These are phyloP conservation scores for Boletus coccyginus DNA, from an alignment of 768 basidiomycete genomes.

Conservation along the genomic window DNA sequence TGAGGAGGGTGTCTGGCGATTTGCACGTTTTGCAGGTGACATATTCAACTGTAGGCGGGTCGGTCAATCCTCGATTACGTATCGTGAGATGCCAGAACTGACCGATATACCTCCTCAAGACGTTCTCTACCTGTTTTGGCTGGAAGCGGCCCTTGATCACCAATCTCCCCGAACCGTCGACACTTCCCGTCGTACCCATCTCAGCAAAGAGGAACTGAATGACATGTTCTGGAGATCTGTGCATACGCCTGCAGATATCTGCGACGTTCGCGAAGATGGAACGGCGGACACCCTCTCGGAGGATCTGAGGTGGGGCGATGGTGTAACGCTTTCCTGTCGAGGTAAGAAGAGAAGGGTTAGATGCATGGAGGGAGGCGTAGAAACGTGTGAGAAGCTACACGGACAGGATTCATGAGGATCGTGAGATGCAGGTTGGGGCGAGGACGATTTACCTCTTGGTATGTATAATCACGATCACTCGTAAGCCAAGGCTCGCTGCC, in stretches of 20 bases:
- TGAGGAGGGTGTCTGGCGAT: conserved; percentile 93
- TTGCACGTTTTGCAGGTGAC: conserved; percentile 99
- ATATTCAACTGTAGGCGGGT: conserved; percentile 73
- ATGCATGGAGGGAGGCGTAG: conserved; percentile 86
- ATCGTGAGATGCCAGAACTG: conserved; percentile 27
- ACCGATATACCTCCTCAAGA: conserved; percentile 95
- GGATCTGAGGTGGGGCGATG: conserved; percentile 92
- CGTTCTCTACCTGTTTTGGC: conserved; percentile 98
- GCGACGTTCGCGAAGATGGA: conserved; percentile 95
- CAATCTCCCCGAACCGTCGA: conserved; percentile 87
- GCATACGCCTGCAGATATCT: conserved; percentile 99
- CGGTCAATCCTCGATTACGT: neutral
- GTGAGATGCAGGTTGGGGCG: neutral
- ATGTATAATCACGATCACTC: conserved; percentile 95
- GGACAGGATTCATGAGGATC: neutral
- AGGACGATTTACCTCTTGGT: conserved; percentile 69
- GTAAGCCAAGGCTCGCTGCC: conserved; percentile 88
- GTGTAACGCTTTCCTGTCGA: conserved; percentile 93
- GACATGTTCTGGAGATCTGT: conserved; percentile 95
- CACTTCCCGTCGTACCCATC: conserved; percentile 95
- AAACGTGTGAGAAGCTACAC: conserved; percentile 87
- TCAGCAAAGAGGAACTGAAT: conserved; percentile 97
- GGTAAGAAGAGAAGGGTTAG: conserved; percentile 86
- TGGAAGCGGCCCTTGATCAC: conserved; percentile 99
- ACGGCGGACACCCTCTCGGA: conserved; percentile 96